Evolutionary conservation across 331 rosid genomes (phyloP).

Genomic region (Stylosanthes scabra): DNA sequence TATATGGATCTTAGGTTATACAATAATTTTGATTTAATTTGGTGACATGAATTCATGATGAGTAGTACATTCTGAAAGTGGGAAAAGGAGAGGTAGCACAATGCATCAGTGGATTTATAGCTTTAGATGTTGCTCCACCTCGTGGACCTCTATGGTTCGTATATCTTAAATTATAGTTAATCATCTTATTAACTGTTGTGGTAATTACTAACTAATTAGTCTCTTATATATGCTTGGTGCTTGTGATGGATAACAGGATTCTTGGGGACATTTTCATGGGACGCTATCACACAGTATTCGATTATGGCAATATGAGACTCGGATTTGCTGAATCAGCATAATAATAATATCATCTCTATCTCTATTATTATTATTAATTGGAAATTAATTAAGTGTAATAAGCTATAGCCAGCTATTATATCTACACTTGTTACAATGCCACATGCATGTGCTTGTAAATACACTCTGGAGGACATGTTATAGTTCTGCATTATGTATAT

Average conservation of each 20-base stretch:
- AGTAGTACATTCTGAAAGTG: constrained; percentile 65
- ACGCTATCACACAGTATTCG: constrained; percentile 62
- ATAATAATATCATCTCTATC: no score
- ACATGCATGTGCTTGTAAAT: not conserved
- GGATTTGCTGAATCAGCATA: constrained; percentile 67
- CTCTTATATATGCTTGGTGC: no score
- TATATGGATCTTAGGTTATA: not conserved
- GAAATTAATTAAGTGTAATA: not conserved
- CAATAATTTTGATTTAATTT: no score
- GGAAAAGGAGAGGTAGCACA: constrained; percentile 61
- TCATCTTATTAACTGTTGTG: not conserved
- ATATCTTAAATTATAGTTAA: constrained; percentile 3
- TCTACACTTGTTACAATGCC: not conserved
- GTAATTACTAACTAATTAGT: no score
- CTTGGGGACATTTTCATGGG: constrained; percentile 69
- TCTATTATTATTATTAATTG: not conserved
- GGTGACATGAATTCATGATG: not conserved
- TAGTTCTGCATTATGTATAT: no score
- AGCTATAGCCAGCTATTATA: no score
- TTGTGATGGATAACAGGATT: constrained; percentile 50
- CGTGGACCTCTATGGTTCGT: constrained; percentile 67
- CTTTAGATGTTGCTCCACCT: constrained; percentile 63
- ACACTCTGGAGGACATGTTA: not conserved
- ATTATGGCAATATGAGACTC: constrained; percentile 53
- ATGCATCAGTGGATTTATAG: constrained; percentile 68